These are phyloP conservation scores for Clonostachys rhizophaga DNA, from an alignment of 2,329 filamentous ascomycete species.

Conservation along the genomic window DNA sequence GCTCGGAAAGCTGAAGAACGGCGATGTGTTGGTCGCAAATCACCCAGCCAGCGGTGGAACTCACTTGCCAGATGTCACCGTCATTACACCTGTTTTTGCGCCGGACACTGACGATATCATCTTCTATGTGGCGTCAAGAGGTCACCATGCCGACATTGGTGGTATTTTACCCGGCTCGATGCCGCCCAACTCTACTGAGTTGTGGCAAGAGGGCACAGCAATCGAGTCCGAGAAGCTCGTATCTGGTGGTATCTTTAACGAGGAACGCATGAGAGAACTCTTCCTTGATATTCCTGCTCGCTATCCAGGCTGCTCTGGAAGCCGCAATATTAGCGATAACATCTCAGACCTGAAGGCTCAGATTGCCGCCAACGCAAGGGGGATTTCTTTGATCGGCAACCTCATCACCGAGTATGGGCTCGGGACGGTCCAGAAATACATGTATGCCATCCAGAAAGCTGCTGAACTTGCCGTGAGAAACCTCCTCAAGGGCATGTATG, in stretches of 20 bases:
- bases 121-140: slow-evolving; percentile 30
- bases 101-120: slow-evolving; percentile 14
- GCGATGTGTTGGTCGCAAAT: slow-evolving; percentile 32
- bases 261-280: slow-evolving; percentile 18
- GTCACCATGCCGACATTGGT: slow-evolving; percentile 32
- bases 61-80: slow-evolving; percentile 32
- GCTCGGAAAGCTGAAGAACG: slow-evolving; percentile 21
- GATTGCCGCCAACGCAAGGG: slow-evolving; percentile 34
- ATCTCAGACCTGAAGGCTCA: slow-evolving; percentile 37
- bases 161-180: slow-evolving; percentile 33
- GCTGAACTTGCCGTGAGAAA: slow-evolving; percentile 25
- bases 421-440: slow-evolving; percentile 24
- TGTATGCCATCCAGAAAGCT: slow-evolving; percentile 27
- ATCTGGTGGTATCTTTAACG: slow-evolving; percentile 25
- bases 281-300: slow-evolving; percentile 32
- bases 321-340: slow-evolving; percentile 32
- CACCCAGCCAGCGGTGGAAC: slow-evolving; percentile 30
- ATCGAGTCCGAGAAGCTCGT: slow-evolving; percentile 30
- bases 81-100: slow-evolving; percentile 31
- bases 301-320: slow-evolving; percentile 25
- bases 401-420: slow-evolving; percentile 25
- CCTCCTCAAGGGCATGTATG: slow-evolving; percentile 31
- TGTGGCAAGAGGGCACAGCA: slow-evolving; percentile 37
- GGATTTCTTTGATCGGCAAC: slow-evolving; percentile 21
- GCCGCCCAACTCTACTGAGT: slow-evolving; percentile 35